A percentile compares a stretch with the other conserved stretches of the same genome.
These are phyloP conservation scores for Phaeosphaeriaceae sp. DNA, from an alignment of 2,329 filamentous ascomycete species.

Conservation along the genomic window DNA sequence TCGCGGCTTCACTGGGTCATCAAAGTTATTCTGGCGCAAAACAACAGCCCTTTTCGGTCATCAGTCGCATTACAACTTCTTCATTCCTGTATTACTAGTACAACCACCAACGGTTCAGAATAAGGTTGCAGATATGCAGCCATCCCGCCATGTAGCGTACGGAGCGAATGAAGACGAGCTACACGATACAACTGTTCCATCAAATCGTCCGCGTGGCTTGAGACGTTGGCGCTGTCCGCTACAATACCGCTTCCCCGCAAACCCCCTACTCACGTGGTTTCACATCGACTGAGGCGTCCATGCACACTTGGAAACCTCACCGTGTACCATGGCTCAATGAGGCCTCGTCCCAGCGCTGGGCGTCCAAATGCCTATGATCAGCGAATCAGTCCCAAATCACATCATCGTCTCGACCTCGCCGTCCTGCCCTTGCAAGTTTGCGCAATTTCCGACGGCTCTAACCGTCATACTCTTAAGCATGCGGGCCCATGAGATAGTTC, in stretches of 20 bases:
- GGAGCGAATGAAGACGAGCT: neutral
- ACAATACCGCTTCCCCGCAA: neutral
- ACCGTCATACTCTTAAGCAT: neutral
- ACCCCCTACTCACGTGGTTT: neutral
- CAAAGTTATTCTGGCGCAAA: neutral
- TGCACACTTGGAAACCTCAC: neutral
- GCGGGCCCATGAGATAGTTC: neutral
- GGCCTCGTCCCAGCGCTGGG: neutral
- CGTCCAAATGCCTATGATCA: neutral
- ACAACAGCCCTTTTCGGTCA: neutral
- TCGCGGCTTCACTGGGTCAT: neutral
- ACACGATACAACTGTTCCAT: neutral
- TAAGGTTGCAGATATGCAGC: neutral
- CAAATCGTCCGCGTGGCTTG: neutral
- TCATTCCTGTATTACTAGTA: conserved; percentile 1
- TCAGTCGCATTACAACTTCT: neutral
- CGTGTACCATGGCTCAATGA: neutral
- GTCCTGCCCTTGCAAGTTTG: neutral
- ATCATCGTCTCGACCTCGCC: neutral
- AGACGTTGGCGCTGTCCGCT: neutral
- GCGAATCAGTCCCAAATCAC: neutral
- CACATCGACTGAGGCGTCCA: neutral
- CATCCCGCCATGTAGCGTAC: neutral
- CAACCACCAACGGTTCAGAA: neutral
- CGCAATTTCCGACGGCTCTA: conserved; percentile 10